phyloP scores from a whole-genome alignment of 2,329 filamentous ascomycete genomes.

The Gaeumannomyces sp. region DNA sequence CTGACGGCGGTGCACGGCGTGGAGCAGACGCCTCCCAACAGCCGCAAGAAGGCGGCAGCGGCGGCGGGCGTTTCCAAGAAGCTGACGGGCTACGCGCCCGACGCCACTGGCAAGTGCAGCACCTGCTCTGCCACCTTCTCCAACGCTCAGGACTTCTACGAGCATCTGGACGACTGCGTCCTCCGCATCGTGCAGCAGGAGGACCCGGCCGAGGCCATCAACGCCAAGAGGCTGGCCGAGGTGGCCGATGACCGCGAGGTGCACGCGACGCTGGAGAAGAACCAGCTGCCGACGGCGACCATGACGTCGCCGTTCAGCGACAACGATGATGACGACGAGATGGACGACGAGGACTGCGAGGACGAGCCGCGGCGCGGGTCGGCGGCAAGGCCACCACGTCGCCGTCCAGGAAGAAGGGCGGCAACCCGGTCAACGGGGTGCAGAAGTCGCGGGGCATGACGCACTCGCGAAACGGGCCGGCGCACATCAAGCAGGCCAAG shows the following conservation, averaged over 20 bases:
- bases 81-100: slow-evolving; percentile 63
- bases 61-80: slow-evolving; percentile 48
- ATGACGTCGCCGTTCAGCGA: slow-evolving; percentile 32
- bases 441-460: slow-evolving; percentile 69
- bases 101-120: slow-evolving; percentile 89
- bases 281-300: slow-evolving; percentile 53
- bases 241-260: slow-evolving; percentile 59
- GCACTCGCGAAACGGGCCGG: slow-evolving; percentile 66
- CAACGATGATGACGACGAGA: slow-evolving; percentile 42
- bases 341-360: slow-evolving; percentile 57
- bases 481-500: slow-evolving; percentile 38
- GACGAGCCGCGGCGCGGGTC: slow-evolving; percentile 41
- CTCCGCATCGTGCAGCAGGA: slow-evolving; percentile 66
- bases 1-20: slow-evolving; percentile 86
- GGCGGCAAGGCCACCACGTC: slow-evolving; percentile 25
- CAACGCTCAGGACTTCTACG: slow-evolving; percentile 96
- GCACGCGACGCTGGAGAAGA: slow-evolving; percentile 57
- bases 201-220: slow-evolving; percentile 63
- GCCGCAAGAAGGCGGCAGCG: slow-evolving; percentile 60
- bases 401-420: slow-evolving; percentile 52
- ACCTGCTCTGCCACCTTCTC: slow-evolving; percentile 87
- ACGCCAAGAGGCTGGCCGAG: slow-evolving; percentile 59
- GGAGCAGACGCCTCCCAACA: slow-evolving; percentile 88
- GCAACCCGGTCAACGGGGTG: slow-evolving; percentile 49
- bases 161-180: slow-evolving; percentile 81